phyloP scores from a whole-genome alignment of 2,329 filamentous ascomycete species.

The Colletotrichum sp. region DNA sequence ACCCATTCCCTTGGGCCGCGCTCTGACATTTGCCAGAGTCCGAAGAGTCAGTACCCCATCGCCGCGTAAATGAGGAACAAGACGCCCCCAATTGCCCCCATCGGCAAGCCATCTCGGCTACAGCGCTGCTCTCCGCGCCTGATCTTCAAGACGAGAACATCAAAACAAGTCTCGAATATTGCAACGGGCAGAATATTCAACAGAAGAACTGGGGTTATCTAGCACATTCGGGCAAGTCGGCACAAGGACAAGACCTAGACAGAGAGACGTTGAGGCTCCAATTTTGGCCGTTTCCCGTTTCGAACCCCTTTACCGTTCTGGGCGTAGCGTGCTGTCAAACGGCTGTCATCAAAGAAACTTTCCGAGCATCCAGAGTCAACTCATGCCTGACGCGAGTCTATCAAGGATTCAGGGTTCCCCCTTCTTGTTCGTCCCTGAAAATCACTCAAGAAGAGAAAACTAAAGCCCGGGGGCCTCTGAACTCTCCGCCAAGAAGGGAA shows the following conservation, averaged over 20 bases:
- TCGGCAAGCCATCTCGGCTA: not conserved
- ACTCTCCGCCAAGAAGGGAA: not conserved
- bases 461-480: not conserved
- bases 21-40: not conserved
- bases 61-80: not conserved
- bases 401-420: not conserved
- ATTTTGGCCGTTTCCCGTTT: not conserved
- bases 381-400: not conserved
- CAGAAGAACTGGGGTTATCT: not conserved
- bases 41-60: not conserved
- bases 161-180: not conserved
- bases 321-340: slow-evolving; percentile 12
- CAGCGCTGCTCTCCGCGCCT: not conserved
- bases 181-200: not conserved
- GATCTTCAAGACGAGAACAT: not conserved
- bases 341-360: not conserved
- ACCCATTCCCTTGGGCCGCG: slow-evolving; percentile 12
- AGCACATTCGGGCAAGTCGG: not conserved
- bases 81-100: not conserved
- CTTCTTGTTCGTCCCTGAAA: not conserved
- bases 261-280: not conserved
- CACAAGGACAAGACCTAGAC: not conserved
- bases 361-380: not conserved
- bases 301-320: not conserved
- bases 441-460: not conserved